Evolutionary conservation across 805 yeast species (phyloP).

Genomic region (Yamadazyma takamatsuzukensis): DNA sequence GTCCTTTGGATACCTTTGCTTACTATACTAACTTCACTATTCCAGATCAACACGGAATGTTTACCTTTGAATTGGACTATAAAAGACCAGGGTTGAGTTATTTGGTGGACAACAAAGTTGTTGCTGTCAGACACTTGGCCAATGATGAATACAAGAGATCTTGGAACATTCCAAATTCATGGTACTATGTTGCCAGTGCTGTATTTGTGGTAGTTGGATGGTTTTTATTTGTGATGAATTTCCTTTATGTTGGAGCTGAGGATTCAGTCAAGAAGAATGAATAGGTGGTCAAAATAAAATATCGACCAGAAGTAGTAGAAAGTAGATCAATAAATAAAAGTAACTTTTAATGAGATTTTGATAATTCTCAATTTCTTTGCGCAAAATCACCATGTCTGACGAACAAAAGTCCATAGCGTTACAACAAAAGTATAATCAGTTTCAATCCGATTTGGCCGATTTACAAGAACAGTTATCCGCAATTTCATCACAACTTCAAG

Average conservation of each 20-base stretch:
- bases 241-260: conserved; percentile 40
- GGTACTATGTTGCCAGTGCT: conserved; percentile 82
- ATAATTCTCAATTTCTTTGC: too few species aligned
- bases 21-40: conserved; percentile 58
- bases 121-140: conserved; percentile 89
- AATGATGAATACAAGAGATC: conserved; percentile 92
- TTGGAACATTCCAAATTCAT: conserved; percentile 88
- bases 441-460: conserved; percentile 36
- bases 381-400: too few species aligned
- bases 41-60: conserved; percentile 98
- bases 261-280: conserved; percentile 25
- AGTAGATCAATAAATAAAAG: background rate
- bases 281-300: conserved; percentile 6
- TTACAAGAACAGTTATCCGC: conserved; percentile 36
- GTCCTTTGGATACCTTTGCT: conserved; percentile 40
- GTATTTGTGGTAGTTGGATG: conserved; percentile 68
- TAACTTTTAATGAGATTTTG: background rate
- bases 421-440: conserved; percentile 39
- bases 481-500: conserved; percentile 34
- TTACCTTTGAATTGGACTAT: conserved; percentile 78
- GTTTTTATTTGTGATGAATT: conserved; percentile 71
- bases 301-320: too few species aligned
- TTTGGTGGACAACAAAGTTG: conserved; percentile 60
- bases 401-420: conserved; percentile 38
- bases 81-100: conserved; percentile 72